These are phyloP conservation scores for Filobasidium uniguttulatum DNA, from an alignment of 1,284 basidiomycete genomes.

Conservation along the genomic window DNA sequence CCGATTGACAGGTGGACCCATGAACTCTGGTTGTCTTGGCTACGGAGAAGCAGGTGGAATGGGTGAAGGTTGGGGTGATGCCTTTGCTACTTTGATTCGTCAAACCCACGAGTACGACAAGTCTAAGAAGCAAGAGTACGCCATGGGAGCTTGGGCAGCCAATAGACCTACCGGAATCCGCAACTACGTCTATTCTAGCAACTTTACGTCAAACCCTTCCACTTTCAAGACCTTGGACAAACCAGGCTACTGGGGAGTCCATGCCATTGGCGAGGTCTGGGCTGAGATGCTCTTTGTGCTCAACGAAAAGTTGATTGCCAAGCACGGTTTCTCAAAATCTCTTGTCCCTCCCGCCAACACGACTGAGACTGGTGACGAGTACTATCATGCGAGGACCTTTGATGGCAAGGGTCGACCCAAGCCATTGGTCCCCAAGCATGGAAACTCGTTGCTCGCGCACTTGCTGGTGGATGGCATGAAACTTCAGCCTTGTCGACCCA, in stretches of 20 bases:
- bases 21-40: slow-evolving; percentile 81
- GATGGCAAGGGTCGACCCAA: slow-evolving; percentile 37
- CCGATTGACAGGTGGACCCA: slow-evolving; percentile 82
- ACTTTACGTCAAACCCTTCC: slow-evolving; percentile 68
- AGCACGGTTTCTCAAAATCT: slow-evolving; percentile 62
- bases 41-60: slow-evolving; percentile 94
- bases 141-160: slow-evolving; percentile 91
- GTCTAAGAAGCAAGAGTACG: slow-evolving; percentile 39
- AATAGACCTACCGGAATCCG: slow-evolving; percentile 66
- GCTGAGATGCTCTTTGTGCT: slow-evolving; percentile 84
- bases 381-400: slow-evolving; percentile 36
- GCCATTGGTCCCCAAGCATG: slow-evolving; percentile 72
- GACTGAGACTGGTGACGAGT: slow-evolving; percentile 49
- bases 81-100: slow-evolving; percentile 70
- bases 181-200: slow-evolving; percentile 70
- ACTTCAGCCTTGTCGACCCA: slow-evolving; percentile 76
- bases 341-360: slow-evolving; percentile 60
- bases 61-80: slow-evolving; percentile 67
- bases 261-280: slow-evolving; percentile 91
- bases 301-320: slow-evolving; percentile 56
- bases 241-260: slow-evolving; percentile 65
- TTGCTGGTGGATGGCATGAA: slow-evolving; percentile 87
- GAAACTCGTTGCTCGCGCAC: slow-evolving; percentile 76
- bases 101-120: slow-evolving; percentile 43
- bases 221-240: slow-evolving; percentile 94